Evolutionary conservation across 2,329 filamentous ascomycete genomes (phyloP), one percentile per base, ranked within the genome.

Genomic region (Ophiostoma novo-ulmi): DNA sequence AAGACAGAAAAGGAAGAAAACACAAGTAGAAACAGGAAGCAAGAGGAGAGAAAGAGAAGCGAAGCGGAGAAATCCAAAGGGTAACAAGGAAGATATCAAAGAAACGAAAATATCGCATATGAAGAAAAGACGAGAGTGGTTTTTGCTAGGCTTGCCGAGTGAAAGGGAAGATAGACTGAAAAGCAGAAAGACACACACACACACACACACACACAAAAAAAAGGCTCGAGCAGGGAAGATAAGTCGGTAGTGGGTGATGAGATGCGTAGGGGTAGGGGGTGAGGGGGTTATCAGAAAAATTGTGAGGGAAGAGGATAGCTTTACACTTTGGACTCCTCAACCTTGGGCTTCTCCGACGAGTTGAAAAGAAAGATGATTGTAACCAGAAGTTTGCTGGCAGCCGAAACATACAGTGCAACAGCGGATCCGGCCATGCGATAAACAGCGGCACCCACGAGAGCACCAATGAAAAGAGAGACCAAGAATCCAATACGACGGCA

Each of bases 401-500:
- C 83, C 3, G 81, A 82, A 2, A 84, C 76, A 22, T 82, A 74
- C 20, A 85, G 74, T 8, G 82, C 82, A 8, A 79, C 77, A 22
- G 81, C 76, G 10, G 82, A 83, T 13, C 83, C 82, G 3, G 78
- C 77, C 13, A 74, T 74, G 69, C 80, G 79, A 73, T 82, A 85
- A 65, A 85, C 81, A 26, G 80, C 81, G 1, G 85, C 86, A 0
- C 86, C 86, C 0, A 82, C 77, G 38, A 88, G 80, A 8, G 81
- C 81, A 0, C 86, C 86, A 1, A 80, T 76, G 3, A 83, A 76
- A 41, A 88, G 76, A 2, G 81, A 76, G 0, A 80, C 22, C 63
- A 88, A 77, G 72, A 88, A 88, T 52, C 80, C 77, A 4, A 83
- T 76, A 2, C 85, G 78, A 5, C 86, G 78, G 48, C 83, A 86